Evolutionary conservation across 1,284 basidiomycete genomes (phyloP).

Genomic region (Tremellales sp.): DNA sequence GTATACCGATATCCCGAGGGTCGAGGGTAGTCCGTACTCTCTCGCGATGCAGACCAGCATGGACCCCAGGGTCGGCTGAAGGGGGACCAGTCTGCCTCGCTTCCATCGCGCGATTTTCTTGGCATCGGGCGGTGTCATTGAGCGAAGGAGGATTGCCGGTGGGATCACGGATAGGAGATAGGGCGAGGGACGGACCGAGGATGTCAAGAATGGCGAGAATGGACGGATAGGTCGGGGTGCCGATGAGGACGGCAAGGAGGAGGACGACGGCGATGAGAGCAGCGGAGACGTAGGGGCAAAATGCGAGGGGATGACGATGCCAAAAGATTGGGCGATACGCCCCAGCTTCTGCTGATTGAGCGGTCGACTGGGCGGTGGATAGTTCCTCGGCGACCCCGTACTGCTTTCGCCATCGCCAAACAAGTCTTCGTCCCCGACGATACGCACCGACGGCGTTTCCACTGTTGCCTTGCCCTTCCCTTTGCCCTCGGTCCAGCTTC

Average conservation of each 20-base stretch:
- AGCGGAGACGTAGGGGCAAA: too few species aligned
- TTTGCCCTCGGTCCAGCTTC: constrained; percentile 1
- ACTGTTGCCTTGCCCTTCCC: not conserved
- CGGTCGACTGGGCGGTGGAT: constrained; percentile 36
- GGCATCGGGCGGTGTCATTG: constrained; percentile 10
- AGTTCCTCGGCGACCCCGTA: constrained; percentile 10
- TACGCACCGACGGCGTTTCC: constrained; percentile 1
- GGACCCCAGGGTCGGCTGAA: constrained; percentile 40
- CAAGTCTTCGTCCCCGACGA: constrained; percentile 5
- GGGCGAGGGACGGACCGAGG: constrained; percentile 8
- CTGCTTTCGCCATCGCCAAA: constrained; percentile 3
- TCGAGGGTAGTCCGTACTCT: constrained; percentile 45
- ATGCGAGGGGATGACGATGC: constrained; percentile 38
- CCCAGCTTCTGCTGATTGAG: constrained; percentile 37
- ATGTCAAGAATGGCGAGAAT: not conserved
- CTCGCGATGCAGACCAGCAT: constrained; percentile 46
- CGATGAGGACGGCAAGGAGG: constrained; percentile 1
- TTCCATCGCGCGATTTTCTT: constrained; percentile 26
- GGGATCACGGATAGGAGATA: constrained; percentile 43
- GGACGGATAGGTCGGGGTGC: not conserved
- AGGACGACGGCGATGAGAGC: constrained; percentile 2
- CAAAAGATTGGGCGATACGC: constrained; percentile 44
- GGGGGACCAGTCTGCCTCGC: constrained; percentile 39
- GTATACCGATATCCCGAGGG: constrained; percentile 39
- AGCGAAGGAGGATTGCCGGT: constrained; percentile 30